These are phyloP conservation scores for Picea mariana DNA, from an alignment of 83 land plant species.

Conservation along the genomic window DNA sequence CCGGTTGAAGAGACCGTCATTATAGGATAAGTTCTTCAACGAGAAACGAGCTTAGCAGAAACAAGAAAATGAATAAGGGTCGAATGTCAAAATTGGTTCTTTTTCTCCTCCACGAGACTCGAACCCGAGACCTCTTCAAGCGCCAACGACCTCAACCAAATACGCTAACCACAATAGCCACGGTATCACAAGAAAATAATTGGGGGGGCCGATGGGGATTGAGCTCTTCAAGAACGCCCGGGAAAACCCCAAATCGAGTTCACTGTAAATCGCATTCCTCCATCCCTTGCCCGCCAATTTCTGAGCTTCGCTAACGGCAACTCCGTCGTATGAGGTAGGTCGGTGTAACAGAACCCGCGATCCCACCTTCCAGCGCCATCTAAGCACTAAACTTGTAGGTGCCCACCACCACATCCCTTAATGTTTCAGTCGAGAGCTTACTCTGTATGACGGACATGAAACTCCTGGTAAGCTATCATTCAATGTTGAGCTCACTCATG, in stretches of 20 bases:
- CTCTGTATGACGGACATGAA: constrained; percentile 28
- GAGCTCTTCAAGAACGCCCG: constrained; percentile 19
- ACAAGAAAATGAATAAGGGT: too few species aligned
- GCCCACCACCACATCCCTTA: constrained; percentile 35
- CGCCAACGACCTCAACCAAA: too few species aligned
- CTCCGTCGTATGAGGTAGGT: constrained; percentile 26
- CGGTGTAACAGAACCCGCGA: constrained; percentile 35
- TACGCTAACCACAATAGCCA: too few species aligned
- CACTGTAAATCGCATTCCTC: constrained; percentile 42
- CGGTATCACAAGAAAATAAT: neutral
- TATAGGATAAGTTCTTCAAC: too few species aligned
- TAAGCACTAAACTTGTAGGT: constrained; percentile 39
- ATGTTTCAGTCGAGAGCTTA: constrained; percentile 32
- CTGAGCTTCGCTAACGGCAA: constrained; percentile 40
- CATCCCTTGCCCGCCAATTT: constrained; percentile 37
- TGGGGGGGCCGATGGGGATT: constrained; percentile 14
- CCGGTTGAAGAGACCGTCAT: too few species aligned
- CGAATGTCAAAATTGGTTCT: too few species aligned
- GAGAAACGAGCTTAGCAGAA: too few species aligned
- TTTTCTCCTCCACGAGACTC: too few species aligned
- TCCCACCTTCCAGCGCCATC: constrained; percentile 45
- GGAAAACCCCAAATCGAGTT: constrained; percentile 27
- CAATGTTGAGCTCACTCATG: constrained; percentile 75
- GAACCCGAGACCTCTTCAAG: too few species aligned
- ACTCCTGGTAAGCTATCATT: constrained; percentile 35